Base-by-base conservation (phyloP, 371 early-diverging fungal genomes). In the Syncephalastrum sp. region DNA sequence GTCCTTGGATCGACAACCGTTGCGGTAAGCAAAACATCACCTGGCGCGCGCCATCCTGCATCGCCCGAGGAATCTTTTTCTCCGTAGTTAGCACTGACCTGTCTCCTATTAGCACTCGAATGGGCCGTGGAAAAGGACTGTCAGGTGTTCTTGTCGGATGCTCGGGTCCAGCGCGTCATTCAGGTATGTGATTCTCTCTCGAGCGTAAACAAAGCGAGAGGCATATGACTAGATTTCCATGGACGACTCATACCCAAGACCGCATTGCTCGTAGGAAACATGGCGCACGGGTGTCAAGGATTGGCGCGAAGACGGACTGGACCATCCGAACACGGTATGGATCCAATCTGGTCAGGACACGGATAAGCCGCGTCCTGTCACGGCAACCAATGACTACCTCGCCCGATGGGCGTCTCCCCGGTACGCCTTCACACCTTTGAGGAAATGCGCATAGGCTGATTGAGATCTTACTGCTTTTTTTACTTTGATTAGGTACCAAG, bases 41-140 rank as follows among this genome's bases (percentile, higher is more conserved):
- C 27, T 21, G 21, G 21, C 21, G 21, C 21, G 21, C 2, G 21
- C 21, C 27, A 7, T 27, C 3, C 27, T 27, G 27, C 27, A 5
- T 27, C 27, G 7, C 4, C 7, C 27, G 27, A 7, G 1, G 27
- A 7, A 21, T 21, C 27, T 27, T 27, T 27, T 27, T 21, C 2
- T 21, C 21, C 21, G 21, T 21, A 21, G 27, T 33, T 6, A 43
- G 24, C 10, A 4, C 15, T 14, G 56, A 23, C 51, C 23, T 59
- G 21, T 12, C 38, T 5, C 25, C 1, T 60, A 17, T 61, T 61
- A 74, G 76, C 73, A 23, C 25, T 76, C 53, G 65, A 70, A 47
- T 72, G 64, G 68, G 76, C 77, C 7, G 70, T 65, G 51, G 66
- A 65, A 8, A 70, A 73, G 44, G 61, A 77, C n/a, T 65, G 65